A percentile compares a stretch with the other conserved stretches of the same genome.
These are phyloP conservation scores for Hyaloscypha bicolor DNA, from an alignment of 495 filamentous ascomycete species.

Conservation along the genomic window DNA sequence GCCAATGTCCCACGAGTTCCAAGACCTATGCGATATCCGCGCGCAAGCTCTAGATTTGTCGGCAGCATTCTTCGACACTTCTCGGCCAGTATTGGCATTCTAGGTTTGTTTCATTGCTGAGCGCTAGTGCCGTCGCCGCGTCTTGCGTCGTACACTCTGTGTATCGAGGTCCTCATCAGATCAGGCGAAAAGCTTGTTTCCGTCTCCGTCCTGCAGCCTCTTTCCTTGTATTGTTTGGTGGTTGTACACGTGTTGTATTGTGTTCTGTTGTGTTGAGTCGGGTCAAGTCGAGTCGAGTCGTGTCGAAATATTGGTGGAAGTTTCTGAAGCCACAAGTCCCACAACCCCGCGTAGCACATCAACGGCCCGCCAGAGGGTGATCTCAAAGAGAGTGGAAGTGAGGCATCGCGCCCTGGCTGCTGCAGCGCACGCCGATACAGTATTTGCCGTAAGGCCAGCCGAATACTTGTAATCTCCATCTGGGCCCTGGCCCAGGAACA, in stretches of 20 bases:
- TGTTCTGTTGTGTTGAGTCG: no score
- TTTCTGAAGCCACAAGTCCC: background rate
- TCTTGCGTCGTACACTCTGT: background rate
- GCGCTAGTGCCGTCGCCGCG: background rate
- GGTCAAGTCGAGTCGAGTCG: no score
- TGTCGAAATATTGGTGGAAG: background rate
- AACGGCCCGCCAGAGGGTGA: background rate
- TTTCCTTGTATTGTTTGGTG: background rate
- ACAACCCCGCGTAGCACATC: background rate
- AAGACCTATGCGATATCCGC: background rate
- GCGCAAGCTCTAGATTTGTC: background rate
- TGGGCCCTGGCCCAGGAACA: background rate
- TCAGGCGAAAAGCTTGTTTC: slow-evolving; percentile 2
- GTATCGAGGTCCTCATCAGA: background rate
- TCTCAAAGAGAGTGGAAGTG: background rate
- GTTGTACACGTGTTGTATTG: no score
- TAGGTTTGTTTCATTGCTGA: slow-evolving; percentile 8
- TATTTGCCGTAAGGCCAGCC: background rate
- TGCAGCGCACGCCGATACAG: background rate
- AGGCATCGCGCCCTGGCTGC: background rate
- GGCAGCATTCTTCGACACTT: slow-evolving; percentile 2
- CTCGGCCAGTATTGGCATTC: slow-evolving; percentile 6
- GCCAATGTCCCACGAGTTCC: no score
- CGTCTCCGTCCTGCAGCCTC: background rate
- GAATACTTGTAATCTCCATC: background rate